These are phyloP conservation scores for Alternaria ethzedia DNA, from an alignment of 2,329 filamentous ascomycete species.

Conservation along the genomic window DNA sequence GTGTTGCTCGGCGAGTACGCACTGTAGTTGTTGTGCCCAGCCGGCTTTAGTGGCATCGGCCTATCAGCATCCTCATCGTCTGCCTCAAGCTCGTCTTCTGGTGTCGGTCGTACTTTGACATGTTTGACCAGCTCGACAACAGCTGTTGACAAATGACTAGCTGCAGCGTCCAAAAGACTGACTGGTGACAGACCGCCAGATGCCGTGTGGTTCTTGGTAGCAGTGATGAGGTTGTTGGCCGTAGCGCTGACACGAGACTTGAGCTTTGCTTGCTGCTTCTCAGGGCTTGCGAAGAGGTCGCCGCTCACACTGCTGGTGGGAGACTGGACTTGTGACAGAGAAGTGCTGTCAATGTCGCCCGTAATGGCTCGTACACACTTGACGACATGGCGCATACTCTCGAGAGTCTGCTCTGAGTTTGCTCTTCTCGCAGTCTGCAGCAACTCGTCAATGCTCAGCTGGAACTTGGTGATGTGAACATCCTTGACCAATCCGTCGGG, in stretches of 20 bases:
- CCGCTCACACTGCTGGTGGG: constrained; percentile 46
- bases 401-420: constrained; percentile 76
- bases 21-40: constrained; percentile 25
- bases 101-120: constrained; percentile 82
- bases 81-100: constrained; percentile 76
- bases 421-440: constrained; percentile 76
- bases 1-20: constrained; percentile 28
- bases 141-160: constrained; percentile 84
- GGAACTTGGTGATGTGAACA: constrained; percentile 92
- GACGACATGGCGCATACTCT: constrained; percentile 86
- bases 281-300: constrained; percentile 36
- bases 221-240: constrained; percentile 94
- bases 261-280: constrained; percentile 69
- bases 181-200: constrained; percentile 87
- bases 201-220: constrained; percentile 86
- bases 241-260: constrained; percentile 87
- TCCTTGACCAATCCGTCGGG: constrained; percentile 84
- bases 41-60: constrained; percentile 45
- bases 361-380: constrained; percentile 83
- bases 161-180: constrained; percentile 91
- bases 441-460: constrained; percentile 91
- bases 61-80: constrained; percentile 61
- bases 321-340: constrained; percentile 48
- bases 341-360: constrained; percentile 72
- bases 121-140: constrained; percentile 83